Conservation (phyloP, 1,284 basidiomycete genomes). For the Tausonia pullulans region DNA sequence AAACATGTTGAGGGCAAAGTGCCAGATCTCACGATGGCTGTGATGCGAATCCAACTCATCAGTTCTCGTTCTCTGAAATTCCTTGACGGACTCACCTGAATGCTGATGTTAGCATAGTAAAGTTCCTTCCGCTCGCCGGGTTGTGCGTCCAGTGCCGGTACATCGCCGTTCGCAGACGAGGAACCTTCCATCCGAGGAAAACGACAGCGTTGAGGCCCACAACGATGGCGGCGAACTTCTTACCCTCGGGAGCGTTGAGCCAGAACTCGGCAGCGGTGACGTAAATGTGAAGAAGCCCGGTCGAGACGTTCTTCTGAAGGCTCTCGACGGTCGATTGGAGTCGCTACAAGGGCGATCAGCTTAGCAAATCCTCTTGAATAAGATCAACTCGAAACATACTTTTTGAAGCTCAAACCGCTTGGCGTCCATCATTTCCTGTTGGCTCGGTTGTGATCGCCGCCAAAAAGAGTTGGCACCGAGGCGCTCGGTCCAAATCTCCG, state of each 20-base stretch:
- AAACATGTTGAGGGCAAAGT: slow-evolving; percentile 15
- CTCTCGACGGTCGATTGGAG: neutral
- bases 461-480: slow-evolving; percentile 12
- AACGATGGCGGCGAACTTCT: neutral
- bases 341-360: neutral
- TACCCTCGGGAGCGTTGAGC: slow-evolving; percentile 11
- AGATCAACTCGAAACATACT: neutral
- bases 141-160: neutral
- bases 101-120: slow-evolving; percentile 3
- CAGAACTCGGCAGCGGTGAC: slow-evolving; percentile 11
- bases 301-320: slow-evolving; percentile 5
- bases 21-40: slow-evolving; percentile 11
- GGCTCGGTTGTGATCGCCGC: slow-evolving; percentile 2
- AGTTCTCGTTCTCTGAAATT: neutral
- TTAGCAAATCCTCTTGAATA: neutral
- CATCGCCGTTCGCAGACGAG: neutral
- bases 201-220: slow-evolving; percentile 9
- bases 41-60: neutral
- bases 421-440: slow-evolving; percentile 14
- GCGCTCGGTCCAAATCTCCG: slow-evolving; percentile 5
- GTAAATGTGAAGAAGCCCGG: neutral
- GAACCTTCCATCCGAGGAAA: slow-evolving; percentile 4
- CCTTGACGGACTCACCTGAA: slow-evolving; percentile 4
- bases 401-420: slow-evolving; percentile 10
- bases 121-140: slow-evolving; percentile 5